Percentiles rank a stretch among this genome's conserved stretches.
Conservation (phyloP, 1,139 yeast genomes). For the Scheffersomyces stambukii region DNA sequence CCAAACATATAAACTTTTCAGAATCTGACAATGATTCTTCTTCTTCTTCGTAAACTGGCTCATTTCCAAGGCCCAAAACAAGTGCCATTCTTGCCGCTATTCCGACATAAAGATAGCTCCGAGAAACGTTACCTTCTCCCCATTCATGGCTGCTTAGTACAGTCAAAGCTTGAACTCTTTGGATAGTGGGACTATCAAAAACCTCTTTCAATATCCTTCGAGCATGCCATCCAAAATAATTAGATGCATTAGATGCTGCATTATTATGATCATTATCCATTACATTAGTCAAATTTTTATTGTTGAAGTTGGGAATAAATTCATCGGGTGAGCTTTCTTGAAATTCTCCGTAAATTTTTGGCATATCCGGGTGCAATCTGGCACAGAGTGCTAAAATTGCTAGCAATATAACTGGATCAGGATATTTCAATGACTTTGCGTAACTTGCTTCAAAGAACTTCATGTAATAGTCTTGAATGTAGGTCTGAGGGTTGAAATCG, state of each 20-base stretch:
- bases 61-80: constrained; percentile 31
- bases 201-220: constrained; percentile 23
- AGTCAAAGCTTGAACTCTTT: constrained; percentile 32
- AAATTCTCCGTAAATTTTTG: constrained; percentile 27
- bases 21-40: constrained; percentile 5
- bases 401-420: constrained; percentile 29
- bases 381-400: constrained; percentile 34
- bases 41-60: constrained; percentile 14
- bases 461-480: constrained; percentile 18
- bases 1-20: constrained; percentile 18
- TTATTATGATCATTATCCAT: constrained; percentile 2
- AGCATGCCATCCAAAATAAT: constrained; percentile 39
- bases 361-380: constrained; percentile 26
- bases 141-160: constrained; percentile 38
- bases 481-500: constrained; percentile 24
- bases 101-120: constrained; percentile 34
- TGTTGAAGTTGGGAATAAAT: constrained; percentile 17
- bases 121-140: constrained; percentile 37
- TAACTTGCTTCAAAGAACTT: too few species aligned
- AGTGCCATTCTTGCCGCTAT: constrained; percentile 38
- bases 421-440: too few species aligned
- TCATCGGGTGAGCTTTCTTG: constrained; percentile 22
- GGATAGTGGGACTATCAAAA: constrained; percentile 35
- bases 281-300: too few species aligned
- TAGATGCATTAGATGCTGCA: constrained; percentile 27